Evolutionary conservation across 495 filamentous ascomycete genomes (phyloP), one percentile per base, ranked within the genome.

Genomic region (Aspergillus sparsus): DNA sequence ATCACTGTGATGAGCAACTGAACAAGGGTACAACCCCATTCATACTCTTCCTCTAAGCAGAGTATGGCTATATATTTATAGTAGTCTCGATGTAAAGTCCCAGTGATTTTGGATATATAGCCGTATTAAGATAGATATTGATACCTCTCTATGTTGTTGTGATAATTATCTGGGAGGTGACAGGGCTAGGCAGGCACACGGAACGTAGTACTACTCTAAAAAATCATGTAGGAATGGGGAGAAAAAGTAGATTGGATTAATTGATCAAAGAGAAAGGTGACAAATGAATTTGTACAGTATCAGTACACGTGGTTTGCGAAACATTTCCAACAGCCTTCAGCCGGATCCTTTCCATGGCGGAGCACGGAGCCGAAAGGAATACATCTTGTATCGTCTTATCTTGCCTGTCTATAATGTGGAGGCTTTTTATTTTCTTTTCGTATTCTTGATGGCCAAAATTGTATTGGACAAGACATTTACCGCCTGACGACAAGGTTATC

Each of bases 401-500:
- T 68, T 64, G 62, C 57, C 61, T 45, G 65, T 66, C 60, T 67
- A 65, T 65, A 58, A 60, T 67, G 62, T 64, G 55, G 53, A 51
- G 63, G 53, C 42, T 60, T 27, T 27, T 27, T 27, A 27, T 27
- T 27, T 27, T 27, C 58, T 57, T 65, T 64, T 60, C 60, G 46
- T 58, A 60, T 68, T 58, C 66, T 66, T 58, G 56, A 55, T 58
- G 55, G 65, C 45, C 42, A 57, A 47, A 52, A 55, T 54, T 39
- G 27, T 11, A 44, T 56, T 37, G 44, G 37, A 51, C n/a, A 57
- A 60, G 57, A 49, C 53, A 53, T 71, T 74, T 74, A 77, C 65
- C 73, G 72, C 77, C 82, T 86, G 68, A 93, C 71, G 57, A 87
- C 78, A 81, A 97, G 81, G 63, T 87, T 83, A 75, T 98, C 92